Evolutionary conservation across 306 rosid genomes (phyloP), one percentile per base, ranked within the genome.

Genomic region (Pterocarpus macrocarpus): DNA sequence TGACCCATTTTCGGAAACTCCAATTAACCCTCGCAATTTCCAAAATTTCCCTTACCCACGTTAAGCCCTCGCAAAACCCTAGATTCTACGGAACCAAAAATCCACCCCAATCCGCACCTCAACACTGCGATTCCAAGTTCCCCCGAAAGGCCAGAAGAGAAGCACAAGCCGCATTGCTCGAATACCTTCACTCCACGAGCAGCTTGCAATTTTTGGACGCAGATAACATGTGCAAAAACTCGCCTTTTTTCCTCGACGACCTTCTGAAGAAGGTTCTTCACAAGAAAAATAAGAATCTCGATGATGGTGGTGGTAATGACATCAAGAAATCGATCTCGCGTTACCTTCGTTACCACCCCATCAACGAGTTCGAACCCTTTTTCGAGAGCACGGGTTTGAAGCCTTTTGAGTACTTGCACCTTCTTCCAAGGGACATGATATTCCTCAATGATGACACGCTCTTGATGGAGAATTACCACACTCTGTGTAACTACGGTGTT

Each of bases 291-390:
- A 28, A 69, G 0, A 30, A 32, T 61, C 7, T 47, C 15, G 53
- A 11, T 17, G 61, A 55, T 17, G 1, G 30, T n/a, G 49, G 10
- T 0, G 16, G 14, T 0, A 11, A 74, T 50, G 84, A 78, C 43
- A 57, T 84, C 8, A 86, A 75, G 39, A 65, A 79, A 47, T 83
- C 89, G 2, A 50, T 89, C 53, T 9, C 87, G 14, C 84, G 93
- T 22, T 85, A 86, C 47, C 82, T 94, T 43, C 83, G 93, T 16
- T 91, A 92, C 76, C 88, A 94, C 69, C 98, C 98, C 14, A 78
- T 94, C 75, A 92, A 94, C 63, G 98, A 94, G 59, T 94, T 94
- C 49, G 97, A 92, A 58, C 97, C 93, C 56, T 94, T 94, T 74
- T 91, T 94, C 39, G 98, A 94, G 87, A 92, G 97, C 82, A 57